Conservation (phyloP, 352 stramenopile species). For the Phytopythium kandeliae region DNA sequence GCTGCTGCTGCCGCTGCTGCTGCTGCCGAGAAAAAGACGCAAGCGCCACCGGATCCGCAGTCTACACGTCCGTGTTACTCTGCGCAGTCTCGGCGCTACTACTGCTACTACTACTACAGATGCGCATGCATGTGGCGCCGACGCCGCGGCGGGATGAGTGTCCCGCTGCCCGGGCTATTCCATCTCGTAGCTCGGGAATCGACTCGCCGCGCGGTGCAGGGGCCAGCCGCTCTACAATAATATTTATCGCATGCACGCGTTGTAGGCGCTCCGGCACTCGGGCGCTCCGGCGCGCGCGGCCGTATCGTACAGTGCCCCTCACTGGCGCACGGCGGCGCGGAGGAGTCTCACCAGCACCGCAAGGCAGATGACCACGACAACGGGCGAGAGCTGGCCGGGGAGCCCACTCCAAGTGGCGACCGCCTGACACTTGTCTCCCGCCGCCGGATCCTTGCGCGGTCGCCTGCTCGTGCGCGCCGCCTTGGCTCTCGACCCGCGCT, state of each 20-base stretch:
- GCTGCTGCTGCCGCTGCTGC: no score
- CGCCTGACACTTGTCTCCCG: neutral
- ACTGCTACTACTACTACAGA: neutral
- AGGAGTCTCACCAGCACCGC: constrained; percentile 3
- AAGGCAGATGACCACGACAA: neutral
- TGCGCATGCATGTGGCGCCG: no score
- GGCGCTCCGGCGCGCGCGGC: no score
- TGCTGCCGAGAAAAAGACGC: no score
- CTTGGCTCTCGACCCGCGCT: neutral
- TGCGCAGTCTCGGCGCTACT: no score
- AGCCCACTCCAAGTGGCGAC: neutral
- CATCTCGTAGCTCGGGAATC: constrained; percentile 6
- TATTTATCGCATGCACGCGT: constrained; percentile 1
- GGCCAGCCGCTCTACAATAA: constrained; percentile 4
- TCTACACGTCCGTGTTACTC: no score
- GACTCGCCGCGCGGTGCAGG: neutral
- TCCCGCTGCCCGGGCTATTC: constrained; percentile 1
- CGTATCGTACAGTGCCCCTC: neutral
- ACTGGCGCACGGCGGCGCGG: constrained; percentile 2
- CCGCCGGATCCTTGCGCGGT: neutral
- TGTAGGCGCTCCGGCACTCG: neutral
- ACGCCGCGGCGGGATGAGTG: neutral
- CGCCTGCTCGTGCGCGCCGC: no score
- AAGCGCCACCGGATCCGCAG: no score
- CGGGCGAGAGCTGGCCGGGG: neutral